phyloP scores from a whole-genome alignment of 2,329 filamentous ascomycete genomes.

The Trichoderma aggressivum region DNA sequence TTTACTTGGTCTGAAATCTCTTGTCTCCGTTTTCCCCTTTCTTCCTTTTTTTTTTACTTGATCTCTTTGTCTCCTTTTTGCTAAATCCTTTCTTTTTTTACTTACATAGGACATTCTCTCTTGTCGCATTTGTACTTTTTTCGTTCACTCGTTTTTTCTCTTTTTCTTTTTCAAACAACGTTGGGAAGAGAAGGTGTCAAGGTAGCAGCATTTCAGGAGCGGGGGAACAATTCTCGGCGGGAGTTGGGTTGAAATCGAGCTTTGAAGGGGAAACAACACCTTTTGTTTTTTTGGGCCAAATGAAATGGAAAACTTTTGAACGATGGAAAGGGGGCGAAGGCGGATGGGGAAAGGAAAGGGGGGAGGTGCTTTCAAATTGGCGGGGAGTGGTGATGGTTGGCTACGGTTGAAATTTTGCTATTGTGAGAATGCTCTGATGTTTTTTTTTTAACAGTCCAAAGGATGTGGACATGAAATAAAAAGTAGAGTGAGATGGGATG shows the following conservation, averaged over 20 bases:
- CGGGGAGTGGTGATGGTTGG: background rate
- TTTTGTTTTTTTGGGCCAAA: background rate
- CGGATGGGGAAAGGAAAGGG: background rate
- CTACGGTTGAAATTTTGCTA: slow-evolving; percentile 9
- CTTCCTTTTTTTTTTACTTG: slow-evolving; percentile 8
- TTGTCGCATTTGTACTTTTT: slow-evolving; percentile 14
- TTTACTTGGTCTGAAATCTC: slow-evolving; percentile 20
- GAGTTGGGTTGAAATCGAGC: slow-evolving; percentile 7
- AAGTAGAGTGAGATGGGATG: slow-evolving; percentile 11
- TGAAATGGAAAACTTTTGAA: slow-evolving; percentile 5
- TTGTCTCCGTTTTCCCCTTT: slow-evolving; percentile 22
- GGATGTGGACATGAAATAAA: slow-evolving; percentile 12
- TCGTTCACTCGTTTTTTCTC: slow-evolving; percentile 3
- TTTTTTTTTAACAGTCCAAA: background rate
- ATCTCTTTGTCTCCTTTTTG: background rate
- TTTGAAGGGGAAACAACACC: background rate
- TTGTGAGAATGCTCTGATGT: slow-evolving; percentile 14
- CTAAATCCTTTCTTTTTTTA: background rate
- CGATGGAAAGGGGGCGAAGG: background rate
- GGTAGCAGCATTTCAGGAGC: slow-evolving; percentile 14
- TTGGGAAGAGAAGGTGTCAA: slow-evolving; percentile 7
- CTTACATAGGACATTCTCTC: slow-evolving; percentile 13
- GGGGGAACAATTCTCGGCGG: slow-evolving; percentile 8
- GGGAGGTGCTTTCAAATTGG: background rate
- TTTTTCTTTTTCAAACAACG: background rate